Percentiles rank a stretch among this genome's conserved stretches.
Conservation (phyloP, 1,284 basidiomycete genomes). For the Leccinum fallax region DNA sequence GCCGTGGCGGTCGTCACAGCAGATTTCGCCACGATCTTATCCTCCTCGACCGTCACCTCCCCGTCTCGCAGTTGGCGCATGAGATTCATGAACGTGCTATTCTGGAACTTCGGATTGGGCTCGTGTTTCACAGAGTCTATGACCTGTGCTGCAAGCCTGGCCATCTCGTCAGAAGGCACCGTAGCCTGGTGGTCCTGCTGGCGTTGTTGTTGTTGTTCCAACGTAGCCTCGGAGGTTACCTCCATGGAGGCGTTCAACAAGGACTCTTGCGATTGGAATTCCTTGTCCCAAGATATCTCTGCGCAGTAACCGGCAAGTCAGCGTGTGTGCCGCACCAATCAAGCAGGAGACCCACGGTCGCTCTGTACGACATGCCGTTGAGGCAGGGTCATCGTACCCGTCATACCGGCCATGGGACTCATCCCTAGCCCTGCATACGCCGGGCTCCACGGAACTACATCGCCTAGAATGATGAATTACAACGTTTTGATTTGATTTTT, state of each 20-base stretch:
- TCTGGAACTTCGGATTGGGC: constrained; percentile 84
- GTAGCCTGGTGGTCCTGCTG: constrained; percentile 24
- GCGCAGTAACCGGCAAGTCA: not conserved
- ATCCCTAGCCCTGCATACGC: constrained; percentile 37
- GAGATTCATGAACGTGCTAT: constrained; percentile 86
- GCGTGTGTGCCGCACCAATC: not conserved
- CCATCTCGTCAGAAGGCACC: constrained; percentile 61
- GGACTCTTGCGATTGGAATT: constrained; percentile 60
- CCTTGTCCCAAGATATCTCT: constrained; percentile 62
- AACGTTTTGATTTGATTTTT: not conserved
- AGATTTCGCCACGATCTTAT: constrained; percentile 69
- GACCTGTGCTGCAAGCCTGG: constrained; percentile 73
- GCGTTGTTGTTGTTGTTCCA: constrained; percentile 16
- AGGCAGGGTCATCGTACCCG: constrained; percentile 32
- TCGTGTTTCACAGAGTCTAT: constrained; percentile 70
- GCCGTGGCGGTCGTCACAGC: constrained; percentile 13
- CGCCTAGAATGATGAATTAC: constrained; percentile 21
- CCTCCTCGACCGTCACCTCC: constrained; percentile 82
- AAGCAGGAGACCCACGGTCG: constrained; percentile 37
- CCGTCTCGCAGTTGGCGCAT: constrained; percentile 87
- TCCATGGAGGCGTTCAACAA: constrained; percentile 20
- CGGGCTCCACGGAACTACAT: constrained; percentile 41
- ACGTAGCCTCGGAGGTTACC: not conserved
- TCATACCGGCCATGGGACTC: constrained; percentile 41
- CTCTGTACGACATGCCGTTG: constrained; percentile 37